Conservation (phyloP, 345 rosid species). For the Murraya paniculata region DNA sequence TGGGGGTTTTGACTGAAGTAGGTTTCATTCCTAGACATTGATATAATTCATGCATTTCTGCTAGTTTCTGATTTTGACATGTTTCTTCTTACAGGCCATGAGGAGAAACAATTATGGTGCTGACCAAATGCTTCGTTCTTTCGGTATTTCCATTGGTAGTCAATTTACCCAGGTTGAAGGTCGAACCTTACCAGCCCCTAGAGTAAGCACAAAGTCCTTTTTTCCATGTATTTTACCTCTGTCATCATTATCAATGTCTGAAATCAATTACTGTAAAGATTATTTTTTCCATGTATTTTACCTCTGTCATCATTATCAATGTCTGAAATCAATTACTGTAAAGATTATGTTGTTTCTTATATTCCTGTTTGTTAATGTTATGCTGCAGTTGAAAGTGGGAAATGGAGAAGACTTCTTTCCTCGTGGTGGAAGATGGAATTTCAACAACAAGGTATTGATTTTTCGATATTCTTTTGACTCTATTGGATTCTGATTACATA, state of each 20-base stretch:
- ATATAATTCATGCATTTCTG: neutral
- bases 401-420: conserved; percentile 30
- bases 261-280: neutral
- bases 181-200: neutral
- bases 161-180: conserved; percentile 7
- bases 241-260: neutral
- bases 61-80: neutral
- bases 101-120: conserved; percentile 1
- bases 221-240: neutral
- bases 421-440: conserved; percentile 34
- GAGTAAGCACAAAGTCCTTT: neutral
- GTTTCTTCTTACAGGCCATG: neutral
- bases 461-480: neutral
- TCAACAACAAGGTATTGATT: conserved; percentile 28
- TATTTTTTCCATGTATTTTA: neutral
- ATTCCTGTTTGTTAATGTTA: neutral
- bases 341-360: neutral
- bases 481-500: neutral
- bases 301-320: neutral
- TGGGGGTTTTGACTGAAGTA: conserved; percentile 14
- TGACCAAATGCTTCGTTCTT: conserved; percentile 1
- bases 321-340: neutral
- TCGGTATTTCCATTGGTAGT: neutral
- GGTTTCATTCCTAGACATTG: neutral
- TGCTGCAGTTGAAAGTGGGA: conserved; percentile 31